Conservation (phyloP, 2,329 filamentous ascomycete species). For the Dactylellina cionopaga region DNA sequence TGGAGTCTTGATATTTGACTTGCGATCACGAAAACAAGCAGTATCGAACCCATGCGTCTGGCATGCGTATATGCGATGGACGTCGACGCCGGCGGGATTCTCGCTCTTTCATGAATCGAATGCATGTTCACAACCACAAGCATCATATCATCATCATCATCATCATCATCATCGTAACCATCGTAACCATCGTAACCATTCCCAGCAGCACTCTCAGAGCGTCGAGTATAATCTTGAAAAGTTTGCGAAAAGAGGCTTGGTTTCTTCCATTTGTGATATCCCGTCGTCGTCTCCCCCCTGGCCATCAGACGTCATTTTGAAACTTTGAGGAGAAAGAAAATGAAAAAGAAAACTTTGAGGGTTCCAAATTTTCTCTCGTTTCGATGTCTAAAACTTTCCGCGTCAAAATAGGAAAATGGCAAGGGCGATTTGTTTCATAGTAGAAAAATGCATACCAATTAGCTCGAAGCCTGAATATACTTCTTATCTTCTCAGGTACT, state of each 20-base stretch:
- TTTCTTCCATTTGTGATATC: neutral
- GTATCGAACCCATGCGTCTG: constrained; percentile 12
- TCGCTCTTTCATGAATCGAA: constrained; percentile 5
- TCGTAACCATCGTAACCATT: constrained; percentile 13
- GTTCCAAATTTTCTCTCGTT: constrained; percentile 20
- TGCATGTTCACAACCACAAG: no score
- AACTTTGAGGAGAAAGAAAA: neutral
- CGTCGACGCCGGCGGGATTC: constrained; percentile 14
- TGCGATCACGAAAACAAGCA: no score
- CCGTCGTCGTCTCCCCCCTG: neutral
- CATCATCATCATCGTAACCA: no score
- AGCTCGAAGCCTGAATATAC: no score
- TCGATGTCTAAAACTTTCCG: constrained; percentile 17
- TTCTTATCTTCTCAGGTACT: no score
- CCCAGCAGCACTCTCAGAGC: neutral
- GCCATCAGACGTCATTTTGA: constrained; percentile 16
- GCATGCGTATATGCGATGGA: no score
- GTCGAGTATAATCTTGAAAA: constrained; percentile 1
- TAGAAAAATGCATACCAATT: no score
- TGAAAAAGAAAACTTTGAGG: no score
- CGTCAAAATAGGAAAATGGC: neutral
- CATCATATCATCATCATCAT: no score
- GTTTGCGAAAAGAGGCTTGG: neutral
- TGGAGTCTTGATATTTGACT: no score
- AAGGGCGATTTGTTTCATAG: constrained; percentile 19